These are phyloP conservation scores for Kickxella alabastrina DNA, from an alignment of 192 early-diverging fungal species.

Conservation along the genomic window DNA sequence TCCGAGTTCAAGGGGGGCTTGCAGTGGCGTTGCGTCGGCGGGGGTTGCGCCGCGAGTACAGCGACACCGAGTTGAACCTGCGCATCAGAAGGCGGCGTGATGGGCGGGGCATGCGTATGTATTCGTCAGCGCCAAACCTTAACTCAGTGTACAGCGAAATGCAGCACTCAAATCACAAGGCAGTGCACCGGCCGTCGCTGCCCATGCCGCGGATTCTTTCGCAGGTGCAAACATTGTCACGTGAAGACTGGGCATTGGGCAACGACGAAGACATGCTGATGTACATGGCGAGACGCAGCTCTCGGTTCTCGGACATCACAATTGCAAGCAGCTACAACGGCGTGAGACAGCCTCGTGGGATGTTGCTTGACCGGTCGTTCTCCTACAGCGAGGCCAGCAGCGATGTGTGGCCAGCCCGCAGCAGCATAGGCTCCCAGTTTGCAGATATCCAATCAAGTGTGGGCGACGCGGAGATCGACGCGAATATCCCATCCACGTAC, in stretches of 20 bases:
- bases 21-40: too few species aligned
- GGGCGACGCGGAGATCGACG: not conserved
- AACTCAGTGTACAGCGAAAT: not conserved
- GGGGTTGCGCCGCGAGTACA: conserved; percentile 4
- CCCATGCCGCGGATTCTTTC: not conserved
- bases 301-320: conserved; percentile 18
- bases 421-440: conserved; percentile 14
- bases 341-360: conserved; percentile 9
- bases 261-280: conserved; percentile 1
- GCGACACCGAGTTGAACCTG: conserved; percentile 6
- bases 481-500: conserved; percentile 1
- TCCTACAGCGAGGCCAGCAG: conserved; percentile 6
- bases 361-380: conserved; percentile 18
- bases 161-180: not conserved
- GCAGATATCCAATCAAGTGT: conserved; percentile 6
- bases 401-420: conserved; percentile 13
- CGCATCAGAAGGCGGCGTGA: conserved; percentile 1
- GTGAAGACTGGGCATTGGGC: not conserved
- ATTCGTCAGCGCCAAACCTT: conserved; percentile 32
- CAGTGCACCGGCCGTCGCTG: conserved; percentile 2
- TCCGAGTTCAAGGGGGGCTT: too few species aligned
- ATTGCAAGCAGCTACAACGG: conserved; percentile 13
- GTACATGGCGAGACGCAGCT: not conserved
- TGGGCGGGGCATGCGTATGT: conserved; percentile 8
- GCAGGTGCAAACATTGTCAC: not conserved